Percentiles rank a stretch among this genome's conserved stretches.
phyloP scores from a whole-genome alignment of 2,329 filamentous ascomycete genomes.

The Exophiala viscosa region DNA sequence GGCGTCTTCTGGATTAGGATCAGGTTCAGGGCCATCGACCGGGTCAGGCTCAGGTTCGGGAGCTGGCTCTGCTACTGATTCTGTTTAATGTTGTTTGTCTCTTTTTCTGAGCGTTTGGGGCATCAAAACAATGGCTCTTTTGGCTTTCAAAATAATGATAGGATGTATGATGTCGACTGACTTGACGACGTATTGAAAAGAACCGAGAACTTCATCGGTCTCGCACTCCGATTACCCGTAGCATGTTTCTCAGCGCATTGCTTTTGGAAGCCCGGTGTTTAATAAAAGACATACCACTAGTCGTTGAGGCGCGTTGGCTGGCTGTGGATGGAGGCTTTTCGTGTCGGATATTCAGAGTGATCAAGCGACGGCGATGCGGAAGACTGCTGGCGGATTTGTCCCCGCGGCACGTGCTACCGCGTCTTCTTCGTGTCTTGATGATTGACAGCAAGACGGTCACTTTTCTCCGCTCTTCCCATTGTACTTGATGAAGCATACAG shows the following conservation, averaged over 20 bases:
- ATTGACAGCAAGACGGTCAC: neutral
- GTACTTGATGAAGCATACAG: neutral
- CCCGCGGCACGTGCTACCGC: conserved; percentile 14
- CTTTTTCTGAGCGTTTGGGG: too few species aligned
- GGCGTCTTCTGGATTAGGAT: neutral
- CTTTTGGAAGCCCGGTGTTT: too few species aligned
- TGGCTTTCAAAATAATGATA: neutral
- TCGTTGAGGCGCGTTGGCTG: too few species aligned
- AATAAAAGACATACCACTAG: too few species aligned
- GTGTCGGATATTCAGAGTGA: too few species aligned
- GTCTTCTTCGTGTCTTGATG: neutral
- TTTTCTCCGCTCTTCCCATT: neutral
- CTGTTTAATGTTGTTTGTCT: neutral
- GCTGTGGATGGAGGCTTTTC: too few species aligned
- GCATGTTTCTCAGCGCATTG: too few species aligned
- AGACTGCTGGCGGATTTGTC: neutral
- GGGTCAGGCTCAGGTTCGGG: conserved; percentile 7
- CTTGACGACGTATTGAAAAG: too few species aligned
- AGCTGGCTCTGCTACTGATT: conserved; percentile 8
- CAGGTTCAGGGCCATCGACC: conserved; percentile 9
- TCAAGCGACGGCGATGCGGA: too few species aligned
- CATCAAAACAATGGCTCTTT: neutral
- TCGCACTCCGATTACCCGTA: too few species aligned
- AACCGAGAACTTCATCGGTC: too few species aligned
- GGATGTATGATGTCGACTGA: neutral